Base-by-base conservation (phyloP, 345 rosid genomes). In the Gossypium bickii region DNA sequence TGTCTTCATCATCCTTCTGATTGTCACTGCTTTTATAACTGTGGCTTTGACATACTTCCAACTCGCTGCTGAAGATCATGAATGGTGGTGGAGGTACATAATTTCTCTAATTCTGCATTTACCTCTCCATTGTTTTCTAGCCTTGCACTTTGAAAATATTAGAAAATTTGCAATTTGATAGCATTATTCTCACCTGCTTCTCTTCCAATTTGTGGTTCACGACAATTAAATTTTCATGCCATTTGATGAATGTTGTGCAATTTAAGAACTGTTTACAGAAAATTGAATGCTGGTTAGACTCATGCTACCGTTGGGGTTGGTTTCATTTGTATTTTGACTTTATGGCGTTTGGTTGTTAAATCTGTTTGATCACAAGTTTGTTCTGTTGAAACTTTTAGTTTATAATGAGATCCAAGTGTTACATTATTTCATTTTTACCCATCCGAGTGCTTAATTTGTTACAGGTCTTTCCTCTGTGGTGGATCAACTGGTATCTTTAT, bases 1-100 rank as follows among this genome's bases (percentile, higher is more conserved):
- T 41, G 97, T 91, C 79, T 91, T 91, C 85, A 88, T 89, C 59
- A 91, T 91, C 59, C 92, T 91, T 53, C 72, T 89, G 73, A 93
- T 91, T 34, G 98, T 93, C 78, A 93, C 98, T 29, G 98, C 98
- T 56, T 93, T 91, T 74, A 89, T 93, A 53, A 93, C 98, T 2
- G 94, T 93, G 56, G 98, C 98, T 12, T 82, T 90, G 85, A 90
- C 98, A 7, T 93, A 93, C 81, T 93, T 90, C 86, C 98, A 93
- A 77, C 97, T 93, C 20, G 98, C 98, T 45, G 97, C 98, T 59
- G 98, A 93, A 84, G 97, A 89, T 77, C 94, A 89, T 80, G 89
- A 85, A 73, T 91, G 97, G 93, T 91, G 97, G 97, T 89, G 97
- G 93, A 91, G 97, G 97, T 91, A 83, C 7, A 74, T 55, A 73